Percentiles rank a stretch among this genome's conserved stretches.
These are phyloP conservation scores for Cryptococcus floricola DNA, from an alignment of 1,284 basidiomycete genomes.

Conservation along the genomic window DNA sequence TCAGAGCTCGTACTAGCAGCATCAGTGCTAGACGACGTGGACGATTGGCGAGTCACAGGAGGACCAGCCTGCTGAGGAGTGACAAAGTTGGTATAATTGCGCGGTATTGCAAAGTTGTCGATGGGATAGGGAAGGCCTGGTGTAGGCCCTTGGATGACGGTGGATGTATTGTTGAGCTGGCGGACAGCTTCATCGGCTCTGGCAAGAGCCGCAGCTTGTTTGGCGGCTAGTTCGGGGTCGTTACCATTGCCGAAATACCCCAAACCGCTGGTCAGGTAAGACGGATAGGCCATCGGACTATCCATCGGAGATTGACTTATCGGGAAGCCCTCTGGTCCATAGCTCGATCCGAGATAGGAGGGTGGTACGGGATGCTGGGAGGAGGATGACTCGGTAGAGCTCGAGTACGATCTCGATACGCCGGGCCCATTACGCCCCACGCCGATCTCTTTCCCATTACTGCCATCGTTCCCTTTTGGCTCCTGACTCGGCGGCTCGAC, in stretches of 20 bases:
- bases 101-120: conserved; percentile 14
- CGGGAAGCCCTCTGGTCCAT: conserved; percentile 43
- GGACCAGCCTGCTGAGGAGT: conserved; percentile 11
- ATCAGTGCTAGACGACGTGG: conserved; percentile 29
- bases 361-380: conserved; percentile 19
- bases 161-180: conserved; percentile 39
- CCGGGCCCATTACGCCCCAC: not conserved
- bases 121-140: not conserved
- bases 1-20: conserved; percentile 40
- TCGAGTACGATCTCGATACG: conserved; percentile 15
- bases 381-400: conserved; percentile 36
- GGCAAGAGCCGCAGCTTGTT: conserved; percentile 27
- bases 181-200: conserved; percentile 43
- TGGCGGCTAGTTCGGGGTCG: conserved; percentile 18
- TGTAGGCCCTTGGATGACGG: conserved; percentile 29
- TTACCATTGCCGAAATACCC: conserved; percentile 4
- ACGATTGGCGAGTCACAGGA: conserved; percentile 26
- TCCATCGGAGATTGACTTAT: conserved; percentile 15
- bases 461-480: not conserved
- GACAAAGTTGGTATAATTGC: conserved; percentile 25
- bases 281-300: conserved; percentile 4
- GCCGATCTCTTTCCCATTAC: not conserved
- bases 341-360: conserved; percentile 36
- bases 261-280: not conserved
- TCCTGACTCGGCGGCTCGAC: not conserved